phyloP scores from a whole-genome alignment of 768 basidiomycete species.

The Phanerochaete sordida region DNA sequence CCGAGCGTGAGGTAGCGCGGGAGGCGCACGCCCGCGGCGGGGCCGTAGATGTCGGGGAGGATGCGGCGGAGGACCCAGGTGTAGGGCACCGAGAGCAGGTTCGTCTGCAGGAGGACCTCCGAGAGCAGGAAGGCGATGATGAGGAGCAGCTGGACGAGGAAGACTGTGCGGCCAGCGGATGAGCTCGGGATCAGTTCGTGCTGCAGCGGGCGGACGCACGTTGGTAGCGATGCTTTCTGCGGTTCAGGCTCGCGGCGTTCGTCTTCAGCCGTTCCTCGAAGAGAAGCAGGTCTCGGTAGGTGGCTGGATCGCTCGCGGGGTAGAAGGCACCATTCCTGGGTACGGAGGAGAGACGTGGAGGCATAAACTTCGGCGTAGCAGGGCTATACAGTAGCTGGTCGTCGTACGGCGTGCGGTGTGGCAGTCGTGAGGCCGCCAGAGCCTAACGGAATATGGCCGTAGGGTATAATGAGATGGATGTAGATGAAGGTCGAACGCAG shows the following conservation, averaged over 20 bases:
- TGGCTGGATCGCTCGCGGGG: constrained; percentile 72
- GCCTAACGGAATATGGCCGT: neutral
- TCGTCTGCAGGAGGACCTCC: constrained; percentile 70
- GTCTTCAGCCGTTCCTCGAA: constrained; percentile 98
- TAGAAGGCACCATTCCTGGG: constrained; percentile 37
- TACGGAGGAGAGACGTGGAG: constrained; percentile 26
- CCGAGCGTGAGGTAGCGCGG: constrained; percentile 79
- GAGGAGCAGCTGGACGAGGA: constrained; percentile 64
- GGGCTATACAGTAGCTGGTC: neutral
- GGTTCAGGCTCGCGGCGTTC: constrained; percentile 77
- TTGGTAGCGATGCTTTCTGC: constrained; percentile 80
- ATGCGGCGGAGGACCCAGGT: constrained; percentile 44
- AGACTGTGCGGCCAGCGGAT: constrained; percentile 45
- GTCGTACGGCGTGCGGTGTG: neutral
- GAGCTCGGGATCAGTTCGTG: neutral
- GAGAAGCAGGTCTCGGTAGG: constrained; percentile 82
- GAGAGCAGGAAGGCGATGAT: constrained; percentile 69
- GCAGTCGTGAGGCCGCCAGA: neutral
- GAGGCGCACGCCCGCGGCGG: constrained; percentile 39
- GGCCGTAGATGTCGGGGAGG: constrained; percentile 49
- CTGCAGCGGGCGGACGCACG: constrained; percentile 40
- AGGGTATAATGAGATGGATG: neutral
- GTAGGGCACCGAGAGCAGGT: constrained; percentile 64
- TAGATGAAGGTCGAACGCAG: neutral
- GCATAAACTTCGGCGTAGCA: constrained; percentile 18